Base-by-base conservation (phyloP, 1,284 basidiomycete genomes). In the Sparassis latifolia region DNA sequence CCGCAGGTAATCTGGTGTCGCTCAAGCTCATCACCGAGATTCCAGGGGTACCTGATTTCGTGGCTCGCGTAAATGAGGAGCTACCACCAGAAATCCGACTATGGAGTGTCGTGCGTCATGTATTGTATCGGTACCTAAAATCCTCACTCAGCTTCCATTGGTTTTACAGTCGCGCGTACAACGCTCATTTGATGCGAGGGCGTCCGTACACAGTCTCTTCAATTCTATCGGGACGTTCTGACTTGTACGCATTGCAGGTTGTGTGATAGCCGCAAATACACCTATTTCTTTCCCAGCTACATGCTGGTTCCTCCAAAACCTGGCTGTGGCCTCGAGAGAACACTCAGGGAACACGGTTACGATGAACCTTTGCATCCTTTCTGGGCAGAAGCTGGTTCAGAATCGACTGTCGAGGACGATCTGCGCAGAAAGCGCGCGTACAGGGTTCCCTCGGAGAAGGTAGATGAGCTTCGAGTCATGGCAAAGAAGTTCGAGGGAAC, bases 241-340 rank as follows among this genome's bases (percentile, higher is more conserved):
- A 37, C 6, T 12, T 37, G 35, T 37, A 12, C 35, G 5, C 42
- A 27, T 31, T 28, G 45, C 62, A 93, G 91, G 49, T 76, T 82
- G 1, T 96, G 93, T 69, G 95, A 97, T 66, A 95, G 92, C 57
- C 80, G 96, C 52, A 90, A 92, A 69, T 99, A 99, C 73, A 96
- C 96, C 44, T 99, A 99, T 68, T 91, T 92, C 68, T 86, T 99
- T 58, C 97, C 97, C 0, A 89, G 92, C 1, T 97, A 98, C 68
- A 80, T 96, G 44, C 82, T 99, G 52, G 78, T 99, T 20, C 95
- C 96, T 2, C 94, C 97, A 2, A 89, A 88, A 63, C 89, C 92
- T 1, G 79, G 74, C 27, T 84, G 84, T 44, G 76, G 79, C 3
- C 75, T 92, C 37, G 71, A 78, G 55, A 74, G 76, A 45, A 68